Evolutionary conservation across 176 grass and related monocot species (phyloP), one percentile per base, ranked within the genome.

Genomic region (Bothriochloa decipiens): DNA sequence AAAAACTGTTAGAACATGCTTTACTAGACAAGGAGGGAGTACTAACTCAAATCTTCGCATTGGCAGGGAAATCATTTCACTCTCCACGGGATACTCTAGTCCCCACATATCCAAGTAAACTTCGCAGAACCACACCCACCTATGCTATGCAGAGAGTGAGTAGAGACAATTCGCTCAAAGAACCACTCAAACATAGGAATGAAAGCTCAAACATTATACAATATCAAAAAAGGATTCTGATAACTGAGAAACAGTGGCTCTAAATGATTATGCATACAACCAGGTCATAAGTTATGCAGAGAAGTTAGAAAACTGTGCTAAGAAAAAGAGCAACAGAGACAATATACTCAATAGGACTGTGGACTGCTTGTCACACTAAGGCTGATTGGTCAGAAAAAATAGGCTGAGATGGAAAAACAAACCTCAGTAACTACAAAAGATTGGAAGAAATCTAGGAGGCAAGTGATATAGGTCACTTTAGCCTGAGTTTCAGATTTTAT

Each of bases 191-290:
- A 36, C 37, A 49, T 13, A 43, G 13, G 4, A 29, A 5, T 71
- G 16, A 63, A 8, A 73, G 25, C 17, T 77, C 64, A 70, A 42
- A 33, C 6, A 87, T 20, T 12, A 87, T n/a, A 15, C 39, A 39
- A 63, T 15, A 76, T 40, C 28, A 58, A 74, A 5, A 43, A 29
- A 36, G 43, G 39, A 65, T 7, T 37, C 12, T 41, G 37, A 39
- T 52, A 75, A 25, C 18, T 65, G 18, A 68, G 32, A 77, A 81
- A 68, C 16, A 29, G 49, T 20, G 4, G 13, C 45, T 26, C 46
- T 47, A 68, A 18, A 57, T 68, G 17, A 12, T 60, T 39, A 60
- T 35, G 27, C 16, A 77, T 9, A 35, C 33, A n/a, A n/a, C n/a
- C n/a, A n/a, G n/a, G n/a, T n/a, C n/a, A n/a, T n/a, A n/a, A n/a